A percentile compares a stretch with the other conserved stretches of the same genome.
These are phyloP conservation scores for Crassisporium funariophilum DNA, from an alignment of 768 basidiomycete species.

Conservation along the genomic window DNA sequence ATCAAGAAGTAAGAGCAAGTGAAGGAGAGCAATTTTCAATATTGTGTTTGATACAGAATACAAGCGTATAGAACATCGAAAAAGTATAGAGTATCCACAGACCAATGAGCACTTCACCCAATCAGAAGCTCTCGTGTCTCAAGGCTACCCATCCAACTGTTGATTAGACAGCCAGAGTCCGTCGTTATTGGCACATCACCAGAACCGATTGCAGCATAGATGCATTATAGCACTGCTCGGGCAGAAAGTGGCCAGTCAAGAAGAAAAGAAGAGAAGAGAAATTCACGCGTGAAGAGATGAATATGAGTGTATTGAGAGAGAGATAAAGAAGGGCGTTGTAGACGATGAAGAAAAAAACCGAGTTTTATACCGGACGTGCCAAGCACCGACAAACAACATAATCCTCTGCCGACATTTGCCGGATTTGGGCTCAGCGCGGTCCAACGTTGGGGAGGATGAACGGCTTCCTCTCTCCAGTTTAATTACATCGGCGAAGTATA, in stretches of 20 bases:
- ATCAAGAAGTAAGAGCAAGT: too few species aligned
- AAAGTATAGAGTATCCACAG: slow-evolving; percentile 32
- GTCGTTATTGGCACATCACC: slow-evolving; percentile 70
- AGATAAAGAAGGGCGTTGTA: not conserved
- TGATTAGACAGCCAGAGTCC: slow-evolving; percentile 56
- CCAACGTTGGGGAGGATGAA: too few species aligned
- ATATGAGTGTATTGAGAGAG: slow-evolving; percentile 1
- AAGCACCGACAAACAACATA: too few species aligned
- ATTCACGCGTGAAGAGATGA: slow-evolving; percentile 7
- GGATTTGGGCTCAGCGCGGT: too few species aligned
- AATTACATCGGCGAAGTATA: too few species aligned
- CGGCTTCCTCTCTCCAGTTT: too few species aligned
- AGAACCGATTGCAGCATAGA: slow-evolving; percentile 78
- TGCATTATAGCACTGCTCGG: slow-evolving; percentile 63
- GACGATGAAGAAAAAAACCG: slow-evolving; percentile 7
- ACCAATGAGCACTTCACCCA: slow-evolving; percentile 34
- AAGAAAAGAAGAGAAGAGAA: slow-evolving; percentile 1
- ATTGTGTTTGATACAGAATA: too few species aligned
- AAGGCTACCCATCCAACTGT: slow-evolving; percentile 50
- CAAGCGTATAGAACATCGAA: too few species aligned
- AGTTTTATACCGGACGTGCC: too few species aligned
- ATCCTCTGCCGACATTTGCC: too few species aligned
- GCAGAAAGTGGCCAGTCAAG: slow-evolving; percentile 66
- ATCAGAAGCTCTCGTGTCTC: slow-evolving; percentile 36
- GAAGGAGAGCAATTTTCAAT: too few species aligned